Conservation (phyloP, 2,329 filamentous ascomycete species). For the Arthroderma sp. region DNA sequence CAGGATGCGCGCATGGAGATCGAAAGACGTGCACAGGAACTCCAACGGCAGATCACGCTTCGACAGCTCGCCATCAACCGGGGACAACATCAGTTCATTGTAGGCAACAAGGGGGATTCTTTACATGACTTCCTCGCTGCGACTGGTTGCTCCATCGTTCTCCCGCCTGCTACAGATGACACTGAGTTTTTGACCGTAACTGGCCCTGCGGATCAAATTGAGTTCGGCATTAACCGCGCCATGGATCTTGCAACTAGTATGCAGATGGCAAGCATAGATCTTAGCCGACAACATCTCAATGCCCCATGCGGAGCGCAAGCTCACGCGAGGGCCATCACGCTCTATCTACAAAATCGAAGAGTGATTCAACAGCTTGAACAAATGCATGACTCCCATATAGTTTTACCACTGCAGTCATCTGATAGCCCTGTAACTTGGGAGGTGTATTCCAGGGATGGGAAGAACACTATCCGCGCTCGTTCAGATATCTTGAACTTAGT, state of each 20-base stretch:
- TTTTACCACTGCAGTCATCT: conserved; percentile 53
- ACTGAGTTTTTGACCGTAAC: conserved; percentile 72
- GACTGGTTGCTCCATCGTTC: conserved; percentile 9
- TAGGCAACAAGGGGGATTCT: conserved; percentile 67
- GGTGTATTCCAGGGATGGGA: conserved; percentile 73
- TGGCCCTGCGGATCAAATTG: conserved; percentile 61
- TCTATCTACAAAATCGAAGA: conserved; percentile 70
- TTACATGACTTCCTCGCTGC: conserved; percentile 65
- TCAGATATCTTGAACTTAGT: conserved; percentile 38
- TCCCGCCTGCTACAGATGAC: conserved; percentile 7
- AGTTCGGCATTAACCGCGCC: conserved; percentile 64
- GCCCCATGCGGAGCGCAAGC: conserved; percentile 57
- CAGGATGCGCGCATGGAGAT: conserved; percentile 68
- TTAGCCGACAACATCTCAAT: conserved; percentile 64
- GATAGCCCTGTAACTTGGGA: conserved; percentile 70
- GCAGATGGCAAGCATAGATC: conserved; percentile 71
- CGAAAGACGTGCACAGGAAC: conserved; percentile 61
- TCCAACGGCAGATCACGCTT: conserved; percentile 61
- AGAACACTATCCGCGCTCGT: conserved; percentile 48
- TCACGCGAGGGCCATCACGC: conserved; percentile 75
- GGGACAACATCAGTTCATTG: conserved; percentile 86
- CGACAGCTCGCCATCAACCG: conserved; percentile 72
- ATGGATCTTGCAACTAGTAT: conserved; percentile 82
- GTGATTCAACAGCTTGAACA: conserved; percentile 74
- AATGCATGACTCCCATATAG: conserved; percentile 72